Evolutionary conservation across 1,139 yeast genomes (phyloP), one percentile per base, ranked within the genome.

Genomic region (Lodderomyces beijingensis): DNA sequence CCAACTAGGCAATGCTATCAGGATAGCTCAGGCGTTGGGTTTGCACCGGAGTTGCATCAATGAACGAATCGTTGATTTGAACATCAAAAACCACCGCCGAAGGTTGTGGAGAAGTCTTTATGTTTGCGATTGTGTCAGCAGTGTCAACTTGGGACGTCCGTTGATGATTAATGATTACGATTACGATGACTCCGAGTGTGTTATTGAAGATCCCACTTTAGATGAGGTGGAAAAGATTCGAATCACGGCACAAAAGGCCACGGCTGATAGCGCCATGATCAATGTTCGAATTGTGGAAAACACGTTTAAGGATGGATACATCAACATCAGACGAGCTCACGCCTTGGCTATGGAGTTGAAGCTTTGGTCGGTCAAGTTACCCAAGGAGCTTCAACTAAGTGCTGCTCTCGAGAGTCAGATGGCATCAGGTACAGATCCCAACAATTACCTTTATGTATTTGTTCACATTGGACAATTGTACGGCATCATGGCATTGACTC

Each of bases 1-100:
- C n/a, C 28, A 32, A 10, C 31, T 42, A 14, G 43, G 45, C 1
- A 63, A 70, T 6, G 79, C 81, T 1, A 65, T 75, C 2, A 59
- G 85, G 35, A 66, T 65, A 39, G 82, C 84, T 0, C 77, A 71
- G 41, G 81, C 77, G 28, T 53, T 80, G 33, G 91, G 91, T 0
- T 55, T 83, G 19, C 83, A 82, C 46, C 56, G 85, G 17, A 56
- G 54, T 12, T 83, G 79, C 39, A 55, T 70, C 3, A 65, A 66
- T 32, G 46, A 47, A 7, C 62, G 68, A 0, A 45, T 77, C 18
- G 38, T 65, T 0, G 45, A 45, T 0, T 55, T 47, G 2, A 79
- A 74, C 4, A 27, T 36, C 8, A 26, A 31, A 4, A 37, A 28
- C 16, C 42, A 41, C 32, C 49, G 73, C 37, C 50, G 69, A 31